These are phyloP conservation scores for Craspedostauros australis DNA, from an alignment of 108 stramenopile species.

Conservation along the genomic window DNA sequence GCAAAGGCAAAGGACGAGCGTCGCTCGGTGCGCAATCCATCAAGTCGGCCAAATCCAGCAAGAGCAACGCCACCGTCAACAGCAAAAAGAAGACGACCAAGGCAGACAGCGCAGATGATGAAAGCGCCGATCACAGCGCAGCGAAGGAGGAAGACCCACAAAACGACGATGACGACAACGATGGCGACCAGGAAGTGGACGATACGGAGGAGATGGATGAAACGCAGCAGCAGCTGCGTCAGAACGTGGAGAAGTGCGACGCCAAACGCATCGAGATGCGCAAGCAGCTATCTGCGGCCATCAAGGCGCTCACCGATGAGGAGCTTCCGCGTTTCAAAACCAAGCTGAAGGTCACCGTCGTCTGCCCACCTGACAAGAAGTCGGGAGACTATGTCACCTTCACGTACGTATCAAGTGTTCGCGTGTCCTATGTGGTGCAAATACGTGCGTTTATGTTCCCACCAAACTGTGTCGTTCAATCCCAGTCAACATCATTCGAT, in stretches of 20 bases:
- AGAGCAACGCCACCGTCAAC: constrained; percentile 5
- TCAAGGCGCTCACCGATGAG: constrained; percentile 53
- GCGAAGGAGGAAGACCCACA: constrained; percentile 9
- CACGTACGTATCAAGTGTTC: constrained; percentile 49
- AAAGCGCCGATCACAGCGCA: neutral
- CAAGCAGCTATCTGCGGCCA: constrained; percentile 42
- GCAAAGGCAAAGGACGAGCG: constrained; percentile 4
- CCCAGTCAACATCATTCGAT: too few relatives aligned
- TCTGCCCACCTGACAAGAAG: constrained; percentile 56
- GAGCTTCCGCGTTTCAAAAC: constrained; percentile 60
- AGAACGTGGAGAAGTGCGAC: constrained; percentile 23
- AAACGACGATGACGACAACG: neutral
- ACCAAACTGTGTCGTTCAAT: too few relatives aligned
- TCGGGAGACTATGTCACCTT: constrained; percentile 70
- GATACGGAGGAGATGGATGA: constrained; percentile 2
- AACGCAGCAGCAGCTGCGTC: constrained; percentile 6
- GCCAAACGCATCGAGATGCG: constrained; percentile 9
- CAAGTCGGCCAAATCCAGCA: constrained; percentile 14
- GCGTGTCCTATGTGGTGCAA: neutral
- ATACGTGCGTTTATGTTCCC: neutral
- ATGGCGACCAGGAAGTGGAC: constrained; percentile 4
- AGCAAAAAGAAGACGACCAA: constrained; percentile 6
- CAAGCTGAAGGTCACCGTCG: constrained; percentile 46
- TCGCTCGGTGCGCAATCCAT: constrained; percentile 1
- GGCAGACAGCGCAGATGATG: constrained; percentile 7